Evolutionary conservation across 2,329 filamentous ascomycete species (phyloP).

Genomic region (Aphanoascus verrucosus): DNA sequence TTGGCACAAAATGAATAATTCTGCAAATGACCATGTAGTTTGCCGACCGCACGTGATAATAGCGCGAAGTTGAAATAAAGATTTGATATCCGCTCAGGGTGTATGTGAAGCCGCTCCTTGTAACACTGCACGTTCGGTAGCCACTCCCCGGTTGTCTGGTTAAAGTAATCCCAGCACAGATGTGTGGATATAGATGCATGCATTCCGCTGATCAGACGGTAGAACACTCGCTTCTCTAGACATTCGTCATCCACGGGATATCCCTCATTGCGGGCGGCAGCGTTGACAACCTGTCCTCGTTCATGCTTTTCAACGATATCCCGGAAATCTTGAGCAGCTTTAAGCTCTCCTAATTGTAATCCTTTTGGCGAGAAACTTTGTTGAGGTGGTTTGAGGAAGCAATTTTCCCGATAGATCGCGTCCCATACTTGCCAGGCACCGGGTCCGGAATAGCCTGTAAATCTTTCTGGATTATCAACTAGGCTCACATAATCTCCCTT

Average conservation of each 20-base stretch:
- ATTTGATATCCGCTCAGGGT: slow-evolving; percentile 88
- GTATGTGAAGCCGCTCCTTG: slow-evolving; percentile 66
- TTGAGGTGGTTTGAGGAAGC: slow-evolving; percentile 53
- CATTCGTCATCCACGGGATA: slow-evolving; percentile 83
- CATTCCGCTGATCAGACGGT: slow-evolving; percentile 91
- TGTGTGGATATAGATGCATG: slow-evolving; percentile 95
- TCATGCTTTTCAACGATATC: slow-evolving; percentile 45
- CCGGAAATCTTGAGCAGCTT: slow-evolving; percentile 51
- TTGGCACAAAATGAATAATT: slow-evolving; percentile 87
- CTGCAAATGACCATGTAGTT: slow-evolving; percentile 70
- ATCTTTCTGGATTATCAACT: slow-evolving; percentile 84
- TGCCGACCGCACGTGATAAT: slow-evolving; percentile 81
- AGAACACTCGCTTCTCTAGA: slow-evolving; percentile 96
- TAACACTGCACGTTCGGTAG: slow-evolving; percentile 84
- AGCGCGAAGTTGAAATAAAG: slow-evolving; percentile 98
- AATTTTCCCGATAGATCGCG: slow-evolving; percentile 94
- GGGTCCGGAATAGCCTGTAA: slow-evolving; percentile 82
- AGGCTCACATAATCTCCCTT: slow-evolving; percentile 97
- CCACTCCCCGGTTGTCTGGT: slow-evolving; percentile 91
- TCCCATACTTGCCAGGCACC: slow-evolving; percentile 89
- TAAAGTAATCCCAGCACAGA: slow-evolving; percentile 89
- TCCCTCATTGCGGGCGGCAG: slow-evolving; percentile 35
- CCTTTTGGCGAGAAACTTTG: slow-evolving; percentile 18
- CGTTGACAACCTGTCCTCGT: slow-evolving; percentile 41
- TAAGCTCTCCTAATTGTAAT: slow-evolving; percentile 35